phyloP scores from a whole-genome alignment of 1,284 basidiomycete genomes.

The Leccinum pseudoinsigne region DNA sequence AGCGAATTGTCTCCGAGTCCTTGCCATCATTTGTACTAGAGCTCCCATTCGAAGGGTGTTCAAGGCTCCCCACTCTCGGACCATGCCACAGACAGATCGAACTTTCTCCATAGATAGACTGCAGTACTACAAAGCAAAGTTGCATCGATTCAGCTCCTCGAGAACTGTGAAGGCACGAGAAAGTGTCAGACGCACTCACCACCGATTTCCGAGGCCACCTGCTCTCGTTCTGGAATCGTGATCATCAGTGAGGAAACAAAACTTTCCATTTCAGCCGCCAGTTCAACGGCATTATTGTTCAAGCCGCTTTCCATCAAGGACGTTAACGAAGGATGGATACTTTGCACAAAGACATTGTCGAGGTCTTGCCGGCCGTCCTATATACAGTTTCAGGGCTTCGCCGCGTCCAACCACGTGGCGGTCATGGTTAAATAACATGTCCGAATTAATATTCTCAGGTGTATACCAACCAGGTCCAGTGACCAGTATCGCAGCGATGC shows the following conservation, averaged over 20 bases:
- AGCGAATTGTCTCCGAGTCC: constrained; percentile 51
- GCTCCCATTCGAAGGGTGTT: not conserved
- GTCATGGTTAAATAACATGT: not conserved
- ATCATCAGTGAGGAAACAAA: constrained; percentile 48
- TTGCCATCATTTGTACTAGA: constrained; percentile 5
- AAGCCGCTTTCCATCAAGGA: constrained; percentile 19
- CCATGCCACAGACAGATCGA: constrained; percentile 58
- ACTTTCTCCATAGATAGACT: constrained; percentile 81
- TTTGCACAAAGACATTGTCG: constrained; percentile 11
- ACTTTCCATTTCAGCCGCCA: constrained; percentile 39
- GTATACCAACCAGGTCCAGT: not conserved
- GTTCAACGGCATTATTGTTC: constrained; percentile 18
- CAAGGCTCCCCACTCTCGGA: constrained; percentile 29
- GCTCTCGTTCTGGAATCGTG: constrained; percentile 49
- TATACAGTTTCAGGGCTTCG: constrained; percentile 5
- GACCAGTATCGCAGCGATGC: not conserved
- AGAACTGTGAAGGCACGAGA: not conserved
- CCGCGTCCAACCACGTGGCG: not conserved
- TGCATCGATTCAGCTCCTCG: not conserved
- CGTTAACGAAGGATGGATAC: not conserved
- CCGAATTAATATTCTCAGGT: not conserved
- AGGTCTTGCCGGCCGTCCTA: constrained; percentile 2
- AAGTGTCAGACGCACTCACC: constrained; percentile 42
- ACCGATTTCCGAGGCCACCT: constrained; percentile 65
- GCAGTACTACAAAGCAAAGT: constrained; percentile 53